phyloP scores from a whole-genome alignment of 495 filamentous ascomycete genomes.

The Cercophora newfieldiana region DNA sequence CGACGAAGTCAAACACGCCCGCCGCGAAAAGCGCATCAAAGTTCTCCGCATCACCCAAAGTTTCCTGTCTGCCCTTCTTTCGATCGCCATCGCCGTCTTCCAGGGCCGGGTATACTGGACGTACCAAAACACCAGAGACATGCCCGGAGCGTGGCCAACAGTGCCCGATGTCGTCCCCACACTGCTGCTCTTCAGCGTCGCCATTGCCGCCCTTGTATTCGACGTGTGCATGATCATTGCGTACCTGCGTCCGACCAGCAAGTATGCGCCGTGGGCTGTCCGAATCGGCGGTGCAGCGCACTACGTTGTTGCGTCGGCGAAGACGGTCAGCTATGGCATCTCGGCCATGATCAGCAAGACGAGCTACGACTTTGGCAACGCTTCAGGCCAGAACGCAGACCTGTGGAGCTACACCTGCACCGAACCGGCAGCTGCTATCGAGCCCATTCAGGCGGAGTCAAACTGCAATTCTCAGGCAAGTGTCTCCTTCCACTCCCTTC shows the following conservation, averaged over 20 bases:
- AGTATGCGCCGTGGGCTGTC: constrained; percentile 12
- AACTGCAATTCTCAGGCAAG: too few relatives aligned
- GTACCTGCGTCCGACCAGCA: not conserved
- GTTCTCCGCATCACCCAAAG: constrained; percentile 17
- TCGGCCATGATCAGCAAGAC: constrained; percentile 14
- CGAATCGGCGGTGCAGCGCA: constrained; percentile 12
- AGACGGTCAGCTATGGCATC: constrained; percentile 17
- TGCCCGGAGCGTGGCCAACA: constrained; percentile 16
- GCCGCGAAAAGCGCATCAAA: too few relatives aligned
- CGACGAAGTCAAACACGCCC: too few relatives aligned
- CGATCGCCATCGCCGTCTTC: constrained; percentile 18
- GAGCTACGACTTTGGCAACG: constrained; percentile 20
- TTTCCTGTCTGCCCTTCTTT: constrained; percentile 9
- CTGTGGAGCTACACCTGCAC: constrained; percentile 16
- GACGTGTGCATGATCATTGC: constrained; percentile 18
- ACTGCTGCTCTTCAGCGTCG: constrained; percentile 19
- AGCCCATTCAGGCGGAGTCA: too few relatives aligned
- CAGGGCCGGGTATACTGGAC: constrained; percentile 16
- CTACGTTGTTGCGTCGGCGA: constrained; percentile 14
- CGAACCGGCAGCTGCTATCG: constrained; percentile 14
- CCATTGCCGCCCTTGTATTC: constrained; percentile 17
- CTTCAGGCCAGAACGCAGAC: not conserved
- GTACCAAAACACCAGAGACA: constrained; percentile 14
- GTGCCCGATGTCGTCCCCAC: constrained; percentile 16
- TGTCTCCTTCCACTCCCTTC: too few relatives aligned